Base-by-base conservation (phyloP, 2,329 filamentous ascomycete species). In the Scedosporium boydii region DNA sequence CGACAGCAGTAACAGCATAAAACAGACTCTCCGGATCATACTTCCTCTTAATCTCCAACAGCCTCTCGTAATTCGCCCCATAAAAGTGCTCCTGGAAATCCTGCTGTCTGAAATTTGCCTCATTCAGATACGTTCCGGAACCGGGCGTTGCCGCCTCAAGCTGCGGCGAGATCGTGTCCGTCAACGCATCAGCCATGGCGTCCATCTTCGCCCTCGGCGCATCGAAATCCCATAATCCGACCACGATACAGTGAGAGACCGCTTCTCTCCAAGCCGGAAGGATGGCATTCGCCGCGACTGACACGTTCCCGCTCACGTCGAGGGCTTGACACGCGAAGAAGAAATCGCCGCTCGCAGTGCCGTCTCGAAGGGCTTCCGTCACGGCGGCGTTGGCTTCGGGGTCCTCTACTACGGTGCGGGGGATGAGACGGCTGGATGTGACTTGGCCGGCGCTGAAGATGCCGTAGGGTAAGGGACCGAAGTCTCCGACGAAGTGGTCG, bases 61-160 rank as follows among this genome's bases (percentile, higher is more conserved):
- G 65, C 9, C 64, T 66, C 1, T 67, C 62, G 62, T 82, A 83
- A 63, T 81, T 80, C 2, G 18, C 62, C 1, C 80, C 81, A 64
- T 76, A 83, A 67, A 81, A 82, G 3, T 66, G 69, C 6, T 73
- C 41, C 67, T 80, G 72, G 68, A 73, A 82, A 41, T 76, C 65
- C 0, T 71, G 71, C 67, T 80, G 73, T 38, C 70, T 69, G 59
- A 78, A 78, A 67, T 82, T 75, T 1, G 76, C 80, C 70, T 85
- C 81, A 65, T 82, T 83, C 73, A 80, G 72, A 68, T 82, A 82
- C 1, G 75, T 70, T 2, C 76, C 78, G 7, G 73, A 70, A 0
- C 72, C 74, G 0, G 78, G 76, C 0, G 78, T 77, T 4, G 76
- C 70, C 2, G 65, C 70, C 64, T 74, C 71, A 12, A 78, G 66